Base-by-base conservation (phyloP, 129 eudicot genomes). In the Centella asiatica region DNA sequence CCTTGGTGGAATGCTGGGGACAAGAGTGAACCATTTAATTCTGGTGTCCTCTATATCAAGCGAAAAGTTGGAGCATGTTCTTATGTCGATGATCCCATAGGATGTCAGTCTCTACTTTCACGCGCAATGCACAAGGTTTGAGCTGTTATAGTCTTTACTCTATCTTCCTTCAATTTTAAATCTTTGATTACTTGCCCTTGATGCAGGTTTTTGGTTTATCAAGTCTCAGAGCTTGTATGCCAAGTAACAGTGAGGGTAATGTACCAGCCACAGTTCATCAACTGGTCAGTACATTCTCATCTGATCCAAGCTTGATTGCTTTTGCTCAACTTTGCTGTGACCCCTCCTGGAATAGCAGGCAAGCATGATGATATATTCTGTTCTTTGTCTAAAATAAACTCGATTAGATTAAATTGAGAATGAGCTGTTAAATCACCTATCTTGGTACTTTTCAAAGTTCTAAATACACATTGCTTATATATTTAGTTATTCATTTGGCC, bases 11-110 rank as follows among this genome's bases (percentile, higher is more conserved):
- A 54, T 60, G 54, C 78, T 50, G 96, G 82, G 42, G 95, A 84
- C 67, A 84, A 78, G 77, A 70, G 76, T 36, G 82, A 92, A 57
- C 96, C 99, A 25, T 84, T 92, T 70, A 87, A 85, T 73, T 92
- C 99, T 15, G 99, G 99, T 66, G 74, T 87, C 53, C 72, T 92
- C 45, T 92, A 84, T 72, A 78, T 92, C 28, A 92, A 92, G 67
- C 81, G 95, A 68, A 92, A 92, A 79, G 95, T 92, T 50, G 99
- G 96, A 73, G 82, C 96, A 44, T 92, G 96, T 76, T 87, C 96
- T 19, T 92, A 92, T 68, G 90, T 85, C 37, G 99, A 92, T 65
- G 99, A 92, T 66, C 99, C 99, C 33, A 72, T 80, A 66, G 96
- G 99, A 27, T 78, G 95, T 57, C 99, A 87, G 74, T 87, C 96